These are phyloP conservation scores for Ophiocordyceps polyrhachis-furcata DNA, from an alignment of 2,329 filamentous ascomycete genomes.

Conservation along the genomic window DNA sequence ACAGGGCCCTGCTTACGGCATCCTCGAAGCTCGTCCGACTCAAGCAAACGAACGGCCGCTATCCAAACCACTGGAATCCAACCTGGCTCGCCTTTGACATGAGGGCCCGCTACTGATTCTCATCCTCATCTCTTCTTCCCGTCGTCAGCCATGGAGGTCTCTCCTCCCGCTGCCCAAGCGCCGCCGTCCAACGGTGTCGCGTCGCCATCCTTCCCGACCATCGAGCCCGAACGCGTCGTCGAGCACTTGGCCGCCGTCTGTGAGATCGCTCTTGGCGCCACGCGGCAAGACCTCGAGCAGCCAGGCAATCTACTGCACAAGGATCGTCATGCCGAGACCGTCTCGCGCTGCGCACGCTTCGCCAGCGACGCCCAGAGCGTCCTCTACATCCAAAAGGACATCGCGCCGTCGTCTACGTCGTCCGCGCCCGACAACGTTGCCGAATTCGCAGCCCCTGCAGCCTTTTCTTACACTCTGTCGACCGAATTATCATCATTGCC, in stretches of 20 bases:
- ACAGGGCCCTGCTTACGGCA: too few relatives aligned
- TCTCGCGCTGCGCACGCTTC: constrained; percentile 76
- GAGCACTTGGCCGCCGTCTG: constrained; percentile 55
- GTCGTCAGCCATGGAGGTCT: constrained; percentile 30
- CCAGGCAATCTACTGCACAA: constrained; percentile 69
- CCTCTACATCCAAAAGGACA: constrained; percentile 80
- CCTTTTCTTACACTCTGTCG: constrained; percentile 62
- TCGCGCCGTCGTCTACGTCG: constrained; percentile 24
- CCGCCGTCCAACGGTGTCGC: constrained; percentile 27
- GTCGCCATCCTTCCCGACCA: constrained; percentile 27
- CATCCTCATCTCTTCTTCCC: background rate
- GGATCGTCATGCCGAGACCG: constrained; percentile 53
- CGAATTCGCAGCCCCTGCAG: constrained; percentile 22
- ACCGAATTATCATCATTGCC: constrained; percentile 64
- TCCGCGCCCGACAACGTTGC: constrained; percentile 31
- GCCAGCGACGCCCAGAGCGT: constrained; percentile 73
- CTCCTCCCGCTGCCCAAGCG: constrained; percentile 23
- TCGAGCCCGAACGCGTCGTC: constrained; percentile 52
- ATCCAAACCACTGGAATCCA: background rate
- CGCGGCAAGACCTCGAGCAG: constrained; percentile 59
- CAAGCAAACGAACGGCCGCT: too few relatives aligned
- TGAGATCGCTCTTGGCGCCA: constrained; percentile 55
- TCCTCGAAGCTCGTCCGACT: background rate
- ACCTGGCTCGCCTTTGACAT: background rate
- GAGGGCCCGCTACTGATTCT: background rate